These are phyloP conservation scores for Bombardia bombarda DNA, from an alignment of 495 filamentous ascomycete species.

Conservation along the genomic window DNA sequence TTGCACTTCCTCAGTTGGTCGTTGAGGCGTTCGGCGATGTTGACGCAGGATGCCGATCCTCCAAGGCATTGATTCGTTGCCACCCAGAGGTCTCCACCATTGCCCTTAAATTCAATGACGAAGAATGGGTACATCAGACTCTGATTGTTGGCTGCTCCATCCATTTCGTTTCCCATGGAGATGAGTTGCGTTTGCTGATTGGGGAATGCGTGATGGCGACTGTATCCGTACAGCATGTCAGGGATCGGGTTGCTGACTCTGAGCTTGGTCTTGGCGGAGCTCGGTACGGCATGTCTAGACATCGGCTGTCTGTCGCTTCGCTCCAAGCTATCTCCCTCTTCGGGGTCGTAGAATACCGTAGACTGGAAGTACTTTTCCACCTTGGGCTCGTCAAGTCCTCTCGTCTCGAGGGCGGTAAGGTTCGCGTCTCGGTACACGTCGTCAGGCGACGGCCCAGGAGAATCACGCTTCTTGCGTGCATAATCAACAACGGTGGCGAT, in stretches of 20 bases:
- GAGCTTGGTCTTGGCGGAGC: not conserved
- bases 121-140: conserved; percentile 9
- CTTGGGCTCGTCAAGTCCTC: no score
- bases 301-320: no score
- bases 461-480: no score
- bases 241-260: not conserved
- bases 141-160: conserved; percentile 2
- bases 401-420: no score
- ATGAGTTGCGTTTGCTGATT: conserved; percentile 5
- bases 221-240: not conserved
- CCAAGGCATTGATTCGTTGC: conserved; percentile 8
- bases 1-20: not conserved
- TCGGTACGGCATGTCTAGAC: not conserved
- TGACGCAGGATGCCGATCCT: conserved; percentile 5
- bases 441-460: no score
- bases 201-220: not conserved
- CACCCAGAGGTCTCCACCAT: conserved; percentile 10
- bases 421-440: no score
- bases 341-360: no score
- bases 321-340: not conserved
- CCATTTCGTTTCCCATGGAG: conserved; percentile 5
- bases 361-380: no score
- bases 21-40: conserved; percentile 5
- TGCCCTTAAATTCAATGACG: conserved; percentile 7
- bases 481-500: not conserved